Conservation (phyloP, 164 flowering plant species). For the Buxus sempervirens region DNA sequence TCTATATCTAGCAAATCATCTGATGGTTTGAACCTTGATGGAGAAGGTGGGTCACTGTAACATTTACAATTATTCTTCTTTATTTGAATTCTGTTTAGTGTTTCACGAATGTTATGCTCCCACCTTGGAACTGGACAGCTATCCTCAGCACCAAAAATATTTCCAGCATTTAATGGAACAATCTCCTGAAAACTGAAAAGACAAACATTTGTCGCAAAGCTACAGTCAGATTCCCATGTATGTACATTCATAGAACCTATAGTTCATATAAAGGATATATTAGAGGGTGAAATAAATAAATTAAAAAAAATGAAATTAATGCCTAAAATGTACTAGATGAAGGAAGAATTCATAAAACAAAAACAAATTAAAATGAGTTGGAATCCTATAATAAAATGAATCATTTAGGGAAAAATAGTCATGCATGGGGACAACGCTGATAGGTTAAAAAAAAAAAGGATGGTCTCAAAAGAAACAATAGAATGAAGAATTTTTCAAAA, state of each 20-base stretch:
- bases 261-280: background rate
- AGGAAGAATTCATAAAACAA: background rate
- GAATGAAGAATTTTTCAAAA: background rate
- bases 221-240: background rate
- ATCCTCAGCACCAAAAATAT: conserved; percentile 89
- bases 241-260: background rate
- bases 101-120: conserved; percentile 78
- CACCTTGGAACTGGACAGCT: conserved; percentile 69
- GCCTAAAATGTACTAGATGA: no score
- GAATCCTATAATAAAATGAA: no score
- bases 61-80: conserved; percentile 48
- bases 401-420: background rate
- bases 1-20: conserved; percentile 62
- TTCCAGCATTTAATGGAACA: conserved; percentile 94
- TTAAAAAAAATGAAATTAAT: background rate
- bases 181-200: conserved; percentile 83
- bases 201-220: conserved; percentile 2
- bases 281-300: background rate
- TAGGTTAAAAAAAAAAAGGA: background rate
- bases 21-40: conserved; percentile 76
- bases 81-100: conserved; percentile 55
- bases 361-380: background rate
- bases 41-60: conserved; percentile 88
- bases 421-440: background rate
- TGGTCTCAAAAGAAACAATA: background rate